phyloP scores from a whole-genome alignment of 805 yeast genomes.

The Saccharomycopsis fodiens region DNA sequence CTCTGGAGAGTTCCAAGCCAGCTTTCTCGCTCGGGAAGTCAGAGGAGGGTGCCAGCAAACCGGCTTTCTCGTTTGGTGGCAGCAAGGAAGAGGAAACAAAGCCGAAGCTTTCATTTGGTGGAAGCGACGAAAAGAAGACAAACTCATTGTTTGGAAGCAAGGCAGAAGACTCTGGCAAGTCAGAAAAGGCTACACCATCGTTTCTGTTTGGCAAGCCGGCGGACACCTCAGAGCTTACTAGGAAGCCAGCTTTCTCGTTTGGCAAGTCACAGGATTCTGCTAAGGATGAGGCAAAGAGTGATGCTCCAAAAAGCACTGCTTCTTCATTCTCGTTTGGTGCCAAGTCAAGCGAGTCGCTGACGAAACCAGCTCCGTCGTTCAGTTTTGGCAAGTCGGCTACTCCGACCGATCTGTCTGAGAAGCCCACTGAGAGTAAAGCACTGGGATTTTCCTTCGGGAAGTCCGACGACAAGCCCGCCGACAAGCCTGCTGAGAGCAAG shows the following conservation, averaged over 20 bases:
- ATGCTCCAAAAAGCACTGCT: background rate
- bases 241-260: background rate
- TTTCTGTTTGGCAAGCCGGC: background rate
- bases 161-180: too few species aligned
- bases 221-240: background rate
- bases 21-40: background rate
- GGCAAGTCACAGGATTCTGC: background rate
- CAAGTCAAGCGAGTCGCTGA: background rate
- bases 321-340: background rate
- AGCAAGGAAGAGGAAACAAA: background rate
- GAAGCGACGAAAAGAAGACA: background rate
- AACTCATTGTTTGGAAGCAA: background rate
- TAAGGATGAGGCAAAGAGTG: too few species aligned
- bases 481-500: background rate
- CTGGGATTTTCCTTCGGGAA: background rate
- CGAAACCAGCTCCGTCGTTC: background rate
- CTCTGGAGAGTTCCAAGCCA: too few species aligned
- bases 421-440: background rate
- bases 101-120: background rate
- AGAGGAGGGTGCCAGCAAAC: background rate
- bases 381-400: slow-evolving; percentile 6
- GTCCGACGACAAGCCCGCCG: background rate
- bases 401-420: background rate
- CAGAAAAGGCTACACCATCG: background rate
- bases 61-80: background rate